Percentiles rank a stretch among this genome's conserved stretches.
These are phyloP conservation scores for Nemania sp. DNA, from an alignment of 2,329 filamentous ascomycete species.

Conservation along the genomic window DNA sequence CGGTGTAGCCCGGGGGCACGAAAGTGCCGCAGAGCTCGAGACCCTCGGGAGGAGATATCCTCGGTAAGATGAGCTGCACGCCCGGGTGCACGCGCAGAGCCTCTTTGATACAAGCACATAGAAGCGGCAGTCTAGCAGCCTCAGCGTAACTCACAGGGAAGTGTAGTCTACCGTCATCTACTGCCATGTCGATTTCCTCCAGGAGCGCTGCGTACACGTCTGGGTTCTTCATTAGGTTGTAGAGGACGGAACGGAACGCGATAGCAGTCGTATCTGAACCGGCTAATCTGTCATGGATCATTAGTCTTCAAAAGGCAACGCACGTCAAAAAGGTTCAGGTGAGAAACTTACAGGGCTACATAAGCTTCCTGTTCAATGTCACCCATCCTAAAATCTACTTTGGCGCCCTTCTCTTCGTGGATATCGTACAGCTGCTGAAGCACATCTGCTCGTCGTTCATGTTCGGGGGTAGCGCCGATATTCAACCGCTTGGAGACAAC, in stretches of 20 bases:
- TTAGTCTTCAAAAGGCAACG: slow-evolving; percentile 10
- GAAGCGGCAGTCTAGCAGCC: slow-evolving; percentile 48
- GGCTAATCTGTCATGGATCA: slow-evolving; percentile 31
- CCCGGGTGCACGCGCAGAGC: slow-evolving; percentile 58
- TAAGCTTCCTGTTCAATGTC: slow-evolving; percentile 41
- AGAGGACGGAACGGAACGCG: slow-evolving; percentile 34
- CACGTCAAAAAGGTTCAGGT: slow-evolving; percentile 2
- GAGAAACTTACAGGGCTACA: slow-evolving; percentile 33
- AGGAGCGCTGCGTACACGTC: slow-evolving; percentile 27
- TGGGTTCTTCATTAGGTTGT: slow-evolving; percentile 38
- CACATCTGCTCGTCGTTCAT: slow-evolving; percentile 33
- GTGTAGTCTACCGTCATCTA: slow-evolving; percentile 30
- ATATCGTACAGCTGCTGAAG: slow-evolving; percentile 38
- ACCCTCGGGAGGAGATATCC: slow-evolving; percentile 54
- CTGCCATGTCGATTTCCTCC: slow-evolving; percentile 32
- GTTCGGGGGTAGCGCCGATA: slow-evolving; percentile 14
- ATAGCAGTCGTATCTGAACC: slow-evolving; percentile 39
- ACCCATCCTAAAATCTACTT: slow-evolving; percentile 37
- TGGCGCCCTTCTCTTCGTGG: slow-evolving; percentile 36
- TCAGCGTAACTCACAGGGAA: slow-evolving; percentile 35
- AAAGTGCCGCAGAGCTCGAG: slow-evolving; percentile 45
- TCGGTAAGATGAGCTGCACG: slow-evolving; percentile 56
- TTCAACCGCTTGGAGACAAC: slow-evolving; percentile 33
- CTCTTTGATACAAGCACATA: slow-evolving; percentile 59
- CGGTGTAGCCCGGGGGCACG: slow-evolving; percentile 44